Percentiles rank a stretch among this genome's conserved stretches.
Evolutionary conservation across 164 flowering plant genomes (phyloP).

Genomic region (Nymphaea colorata): DNA sequence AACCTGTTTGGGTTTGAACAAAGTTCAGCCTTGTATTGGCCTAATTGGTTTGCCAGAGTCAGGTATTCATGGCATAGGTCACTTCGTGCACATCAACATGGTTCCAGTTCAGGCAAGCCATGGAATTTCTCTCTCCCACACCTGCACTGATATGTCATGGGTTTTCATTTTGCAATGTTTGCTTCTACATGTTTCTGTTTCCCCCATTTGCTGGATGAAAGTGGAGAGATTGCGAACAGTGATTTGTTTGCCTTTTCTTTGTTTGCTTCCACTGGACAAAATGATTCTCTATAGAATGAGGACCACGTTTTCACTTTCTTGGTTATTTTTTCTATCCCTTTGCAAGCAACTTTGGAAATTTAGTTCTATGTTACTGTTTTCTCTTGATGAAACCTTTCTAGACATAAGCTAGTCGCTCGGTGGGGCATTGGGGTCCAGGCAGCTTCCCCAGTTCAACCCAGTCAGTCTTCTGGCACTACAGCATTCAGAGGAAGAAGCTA

Average conservation of each 20-base stretch:
- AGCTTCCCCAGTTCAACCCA: conserved; percentile 24
- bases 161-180: too few species aligned
- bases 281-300: not conserved
- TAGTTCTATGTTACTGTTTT: not conserved
- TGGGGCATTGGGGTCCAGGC: conserved; percentile 43
- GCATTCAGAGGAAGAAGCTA: conserved; percentile 37
- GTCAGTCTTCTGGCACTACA: conserved; percentile 18
- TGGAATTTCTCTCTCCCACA: too few species aligned
- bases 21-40: too few species aligned
- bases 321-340: not conserved
- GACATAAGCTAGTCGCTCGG: conserved; percentile 36
- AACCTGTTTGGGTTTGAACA: too few species aligned
- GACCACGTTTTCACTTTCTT: not conserved
- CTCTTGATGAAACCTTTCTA: not conserved
- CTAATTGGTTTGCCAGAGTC: too few species aligned
- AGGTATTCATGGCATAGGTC: too few species aligned
- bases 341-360: not conserved
- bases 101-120: too few species aligned
- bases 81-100: too few species aligned
- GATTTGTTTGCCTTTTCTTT: not conserved
- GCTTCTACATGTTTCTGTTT: not conserved
- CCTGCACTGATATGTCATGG: too few species aligned
- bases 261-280: not conserved
- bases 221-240: not conserved
- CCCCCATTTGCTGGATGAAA: not conserved